Evolutionary conservation across 2,329 filamentous ascomycete genomes (phyloP).

Genomic region (Clarireedia homoeocarpa): DNA sequence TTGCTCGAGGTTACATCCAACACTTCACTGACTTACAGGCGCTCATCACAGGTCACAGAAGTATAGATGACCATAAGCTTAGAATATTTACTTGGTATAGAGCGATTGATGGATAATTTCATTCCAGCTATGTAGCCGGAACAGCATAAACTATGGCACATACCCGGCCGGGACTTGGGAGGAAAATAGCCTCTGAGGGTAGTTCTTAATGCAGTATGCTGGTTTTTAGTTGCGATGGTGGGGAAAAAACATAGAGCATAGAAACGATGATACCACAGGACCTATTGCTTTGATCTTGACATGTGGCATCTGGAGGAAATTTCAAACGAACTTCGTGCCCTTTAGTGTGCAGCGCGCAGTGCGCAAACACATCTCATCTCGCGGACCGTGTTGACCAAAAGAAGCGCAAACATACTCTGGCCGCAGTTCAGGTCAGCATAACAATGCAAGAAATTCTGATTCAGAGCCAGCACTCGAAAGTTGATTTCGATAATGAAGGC

Average conservation of each 20-base stretch:
- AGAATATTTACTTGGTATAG: neutral
- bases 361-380: too few species aligned
- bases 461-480: too few species aligned
- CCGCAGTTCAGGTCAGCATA: too few species aligned
- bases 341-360: too few species aligned
- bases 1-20: neutral
- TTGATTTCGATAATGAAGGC: too few species aligned
- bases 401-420: too few species aligned
- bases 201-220: neutral
- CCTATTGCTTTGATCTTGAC: neutral
- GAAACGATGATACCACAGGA: neutral
- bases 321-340: too few species aligned
- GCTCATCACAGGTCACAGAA: neutral
- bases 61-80: neutral
- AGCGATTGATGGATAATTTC: conserved; percentile 1
- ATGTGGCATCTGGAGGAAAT: too few species aligned
- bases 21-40: neutral
- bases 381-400: too few species aligned
- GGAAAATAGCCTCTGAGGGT: neutral
- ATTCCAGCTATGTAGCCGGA: neutral
- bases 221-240: neutral
- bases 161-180: neutral
- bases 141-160: neutral
- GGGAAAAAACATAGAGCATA: neutral
- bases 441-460: too few species aligned